Base-by-base conservation (phyloP, 2,329 filamentous ascomycete genomes). In the Periglandula ipomoeae region DNA sequence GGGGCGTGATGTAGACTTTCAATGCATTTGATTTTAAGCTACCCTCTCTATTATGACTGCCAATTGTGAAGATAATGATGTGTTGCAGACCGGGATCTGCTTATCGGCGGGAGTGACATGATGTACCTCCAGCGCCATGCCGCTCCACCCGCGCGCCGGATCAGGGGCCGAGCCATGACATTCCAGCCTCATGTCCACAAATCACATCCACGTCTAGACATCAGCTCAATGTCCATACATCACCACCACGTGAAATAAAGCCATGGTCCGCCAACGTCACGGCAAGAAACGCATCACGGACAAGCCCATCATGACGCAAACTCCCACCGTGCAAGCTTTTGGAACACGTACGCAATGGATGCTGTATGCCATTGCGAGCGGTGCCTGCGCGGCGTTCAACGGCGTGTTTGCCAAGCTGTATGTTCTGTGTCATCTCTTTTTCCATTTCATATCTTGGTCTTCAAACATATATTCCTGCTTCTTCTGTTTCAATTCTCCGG, bases 381-480 rank as follows among this genome's bases (percentile, higher is more conserved):
- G 87, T 53, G 81, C 78, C 47, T 90, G 85, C 59, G 87, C 87
- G 27, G 85, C 87, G 20, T 83, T 87, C 56, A 93, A 93, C 58
- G 87, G 87, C 51, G 82, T 87, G 5, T 89, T 91, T 70, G 87
- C 87, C 1, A 93, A 91, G 67, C 70, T 93, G 84, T 87, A 69
- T 59, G 79, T 73, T 37, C n/a, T n/a, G n/a, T n/a, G n/a, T n/a
- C n/a, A n/a, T n/a, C n/a, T n/a, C n/a, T n/a, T n/a, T n/a, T n/a
- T n/a, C n/a, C n/a, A n/a, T n/a, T n/a, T n/a, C n/a, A n/a, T n/a
- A n/a, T n/a, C n/a, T n/a, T n/a, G n/a, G n/a, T n/a, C n/a, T n/a
- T n/a, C n/a, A n/a, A n/a, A 24, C 37, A 19, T 19, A 27, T 11
- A 11, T 9, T 22, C 7, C 41, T 37, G 13, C 20, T 11, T 19